Evolutionary conservation across 768 basidiomycete species (phyloP).

Genomic region (Russula sp.): DNA sequence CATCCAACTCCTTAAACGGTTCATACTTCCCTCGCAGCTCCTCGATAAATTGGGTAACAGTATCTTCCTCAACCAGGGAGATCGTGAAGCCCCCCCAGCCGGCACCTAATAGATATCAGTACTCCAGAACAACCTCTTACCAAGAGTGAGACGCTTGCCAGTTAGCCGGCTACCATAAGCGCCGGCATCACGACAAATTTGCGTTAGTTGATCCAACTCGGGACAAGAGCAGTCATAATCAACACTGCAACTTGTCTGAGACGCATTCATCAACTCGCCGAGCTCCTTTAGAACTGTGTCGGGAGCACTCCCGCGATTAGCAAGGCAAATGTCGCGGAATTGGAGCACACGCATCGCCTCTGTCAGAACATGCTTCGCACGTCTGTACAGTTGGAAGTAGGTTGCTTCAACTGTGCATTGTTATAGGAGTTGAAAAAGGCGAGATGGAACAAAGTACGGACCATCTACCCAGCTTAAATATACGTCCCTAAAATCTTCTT

Average conservation of each 20-base stretch:
- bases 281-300: slow-evolving; percentile 40
- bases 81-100: slow-evolving; percentile 93
- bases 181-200: slow-evolving; percentile 60
- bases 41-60: slow-evolving; percentile 59
- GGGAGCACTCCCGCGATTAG: slow-evolving; percentile 24
- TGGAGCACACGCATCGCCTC: slow-evolving; percentile 78
- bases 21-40: slow-evolving; percentile 53
- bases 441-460: slow-evolving; percentile 31
- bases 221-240: slow-evolving; percentile 76
- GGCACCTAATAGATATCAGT: slow-evolving; percentile 45
- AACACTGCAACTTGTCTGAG: slow-evolving; percentile 61
- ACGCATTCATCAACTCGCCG: slow-evolving; percentile 73
- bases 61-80: slow-evolving; percentile 62
- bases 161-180: slow-evolving; percentile 83
- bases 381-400: slow-evolving; percentile 77
- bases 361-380: slow-evolving; percentile 73
- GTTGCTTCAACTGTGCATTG: slow-evolving; percentile 59
- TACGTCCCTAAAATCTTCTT: slow-evolving; percentile 52
- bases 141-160: slow-evolving; percentile 37
- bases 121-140: not conserved
- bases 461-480: slow-evolving; percentile 80
- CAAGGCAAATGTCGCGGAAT: slow-evolving; percentile 58
- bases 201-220: slow-evolving; percentile 66
- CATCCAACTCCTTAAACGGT: slow-evolving; percentile 56
- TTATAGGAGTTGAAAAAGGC: not conserved